These are phyloP conservation scores for Geoglossum cookeanum DNA, from an alignment of 2,329 filamentous ascomycete genomes.

Conservation along the genomic window DNA sequence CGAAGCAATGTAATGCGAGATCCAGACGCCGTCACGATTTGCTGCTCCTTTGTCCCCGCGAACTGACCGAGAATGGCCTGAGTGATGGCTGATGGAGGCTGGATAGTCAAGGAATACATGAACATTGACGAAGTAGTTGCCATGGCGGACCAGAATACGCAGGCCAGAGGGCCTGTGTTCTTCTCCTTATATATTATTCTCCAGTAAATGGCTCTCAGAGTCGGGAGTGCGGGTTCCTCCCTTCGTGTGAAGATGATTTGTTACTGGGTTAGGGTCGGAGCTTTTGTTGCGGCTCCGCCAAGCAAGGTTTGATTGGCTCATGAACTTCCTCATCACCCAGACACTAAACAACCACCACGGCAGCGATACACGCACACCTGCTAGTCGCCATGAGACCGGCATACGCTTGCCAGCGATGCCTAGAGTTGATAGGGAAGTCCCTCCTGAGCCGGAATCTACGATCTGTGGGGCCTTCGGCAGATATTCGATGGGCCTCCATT, in stretches of 20 bases:
- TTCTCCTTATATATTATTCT: background rate
- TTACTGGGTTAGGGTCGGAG: background rate
- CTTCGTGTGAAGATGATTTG: background rate
- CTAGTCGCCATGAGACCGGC: constrained; percentile 18
- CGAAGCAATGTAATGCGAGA: constrained; percentile 76
- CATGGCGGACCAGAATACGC: constrained; percentile 35
- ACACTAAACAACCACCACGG: background rate
- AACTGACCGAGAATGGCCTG: constrained; percentile 92
- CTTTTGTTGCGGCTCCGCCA: background rate
- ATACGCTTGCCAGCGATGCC: constrained; percentile 23
- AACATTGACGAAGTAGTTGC: constrained; percentile 98
- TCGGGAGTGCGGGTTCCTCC: background rate
- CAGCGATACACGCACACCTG: background rate
- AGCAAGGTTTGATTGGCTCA: constrained; percentile 3
- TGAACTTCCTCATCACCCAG: background rate
- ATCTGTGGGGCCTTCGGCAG: constrained; percentile 9
- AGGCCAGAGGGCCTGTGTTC: background rate
- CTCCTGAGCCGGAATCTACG: background rate
- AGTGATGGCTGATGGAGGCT: constrained; percentile 73
- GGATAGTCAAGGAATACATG: constrained; percentile 91
- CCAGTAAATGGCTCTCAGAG: background rate
- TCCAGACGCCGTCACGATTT: constrained; percentile 85
- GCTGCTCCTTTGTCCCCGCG: constrained; percentile 88
- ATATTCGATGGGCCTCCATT: constrained; percentile 11
- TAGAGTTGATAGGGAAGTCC: constrained; percentile 18